phyloP scores from a whole-genome alignment of 2,329 filamentous ascomycete species.

The Epichloe brachyelytri region DNA sequence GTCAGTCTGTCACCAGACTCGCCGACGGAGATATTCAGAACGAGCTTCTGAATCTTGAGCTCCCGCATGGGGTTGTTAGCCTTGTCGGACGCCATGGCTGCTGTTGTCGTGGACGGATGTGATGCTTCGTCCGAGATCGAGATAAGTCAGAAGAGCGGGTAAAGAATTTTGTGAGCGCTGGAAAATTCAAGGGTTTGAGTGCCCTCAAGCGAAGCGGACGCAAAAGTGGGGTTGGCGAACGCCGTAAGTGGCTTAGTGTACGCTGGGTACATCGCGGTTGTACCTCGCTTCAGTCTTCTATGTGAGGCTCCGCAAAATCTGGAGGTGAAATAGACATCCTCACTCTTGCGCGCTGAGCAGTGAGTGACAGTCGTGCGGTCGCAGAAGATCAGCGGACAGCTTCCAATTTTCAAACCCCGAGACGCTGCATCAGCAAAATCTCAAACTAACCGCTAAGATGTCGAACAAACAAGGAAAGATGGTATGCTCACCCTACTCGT shows the following conservation, averaged over 20 bases:
- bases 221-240: constrained; percentile 11
- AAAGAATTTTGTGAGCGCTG: constrained; percentile 23
- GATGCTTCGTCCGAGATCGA: constrained; percentile 22
- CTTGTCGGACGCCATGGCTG: constrained; percentile 59
- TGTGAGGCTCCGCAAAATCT: constrained; percentile 35
- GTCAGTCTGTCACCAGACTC: constrained; percentile 99
- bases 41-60: constrained; percentile 98
- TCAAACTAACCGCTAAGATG: constrained; percentile 19
- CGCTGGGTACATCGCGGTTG: constrained; percentile 17
- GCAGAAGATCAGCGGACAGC: constrained; percentile 25
- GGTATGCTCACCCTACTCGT: constrained; percentile 49
- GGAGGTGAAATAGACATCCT: constrained; percentile 20
- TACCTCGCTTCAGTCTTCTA: constrained; percentile 25
- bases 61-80: constrained; percentile 97
- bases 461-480: constrained; percentile 94
- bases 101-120: constrained; percentile 22
- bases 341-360: constrained; percentile 30
- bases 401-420: constrained; percentile 26
- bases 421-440: constrained; percentile 19
- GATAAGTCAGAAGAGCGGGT: constrained; percentile 13
- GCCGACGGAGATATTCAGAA: constrained; percentile 98
- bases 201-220: constrained; percentile 21
- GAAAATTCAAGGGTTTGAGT: constrained; percentile 29
- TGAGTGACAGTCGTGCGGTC: constrained; percentile 23
- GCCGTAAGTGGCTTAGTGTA: constrained; percentile 14